phyloP scores from a whole-genome alignment of 257 asterid genomes.

The Euphrasia confusa region DNA sequence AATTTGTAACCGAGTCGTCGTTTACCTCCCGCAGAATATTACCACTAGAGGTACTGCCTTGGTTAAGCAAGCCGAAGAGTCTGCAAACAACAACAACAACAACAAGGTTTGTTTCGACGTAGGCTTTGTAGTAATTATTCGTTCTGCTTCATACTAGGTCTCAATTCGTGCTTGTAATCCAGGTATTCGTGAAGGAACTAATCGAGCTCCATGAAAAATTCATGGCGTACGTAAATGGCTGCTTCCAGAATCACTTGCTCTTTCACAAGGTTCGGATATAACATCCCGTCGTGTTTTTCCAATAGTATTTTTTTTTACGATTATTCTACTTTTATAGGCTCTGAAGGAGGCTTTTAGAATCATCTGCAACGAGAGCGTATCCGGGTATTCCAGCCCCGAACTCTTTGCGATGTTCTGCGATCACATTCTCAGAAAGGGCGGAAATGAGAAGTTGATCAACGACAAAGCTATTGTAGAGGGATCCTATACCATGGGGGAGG shows the following conservation, averaged over 20 bases:
- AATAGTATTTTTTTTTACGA: no score
- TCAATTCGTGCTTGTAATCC: no score
- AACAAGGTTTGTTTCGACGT: slow-evolving; percentile 15
- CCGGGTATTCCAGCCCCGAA: slow-evolving; percentile 98
- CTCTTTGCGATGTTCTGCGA: slow-evolving; percentile 96
- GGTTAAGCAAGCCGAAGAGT: slow-evolving; percentile 36
- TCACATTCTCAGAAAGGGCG: slow-evolving; percentile 53
- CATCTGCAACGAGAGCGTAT: slow-evolving; percentile 95
- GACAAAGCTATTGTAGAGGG: no score
- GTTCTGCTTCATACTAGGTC: no score
- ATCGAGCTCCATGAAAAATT: slow-evolving; percentile 93
- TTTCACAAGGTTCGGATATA: slow-evolving; percentile 79
- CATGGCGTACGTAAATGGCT: slow-evolving; percentile 83
- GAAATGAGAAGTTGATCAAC: no score
- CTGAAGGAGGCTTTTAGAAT: slow-evolving; percentile 96
- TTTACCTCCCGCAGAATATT: slow-evolving; percentile 62
- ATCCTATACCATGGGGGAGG: no score
- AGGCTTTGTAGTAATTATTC: no score
- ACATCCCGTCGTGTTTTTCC: no score
- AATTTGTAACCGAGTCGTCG: not conserved
- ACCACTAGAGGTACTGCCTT: slow-evolving; percentile 86
- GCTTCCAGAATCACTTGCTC: slow-evolving; percentile 84
- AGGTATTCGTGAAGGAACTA: slow-evolving; percentile 87
- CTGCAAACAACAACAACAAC: slow-evolving; percentile 85
- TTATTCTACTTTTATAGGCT: slow-evolving; percentile 39